A percentile compares a stretch with the other conserved stretches of the same genome.
Conservation (phyloP, 179 eudicot species). For the Silene vulgaris region DNA sequence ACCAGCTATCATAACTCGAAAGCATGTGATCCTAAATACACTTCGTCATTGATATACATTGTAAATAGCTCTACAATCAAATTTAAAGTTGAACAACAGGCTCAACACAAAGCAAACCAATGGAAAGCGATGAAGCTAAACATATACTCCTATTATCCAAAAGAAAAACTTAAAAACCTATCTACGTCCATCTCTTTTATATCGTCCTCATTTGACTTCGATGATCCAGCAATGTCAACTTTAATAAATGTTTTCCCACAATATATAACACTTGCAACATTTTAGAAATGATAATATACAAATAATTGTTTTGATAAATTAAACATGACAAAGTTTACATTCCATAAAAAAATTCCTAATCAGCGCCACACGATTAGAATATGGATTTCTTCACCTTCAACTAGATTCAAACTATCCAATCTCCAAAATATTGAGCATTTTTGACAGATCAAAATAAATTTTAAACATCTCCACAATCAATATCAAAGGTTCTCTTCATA, state of each 20-base stretch:
- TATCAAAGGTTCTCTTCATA: neutral
- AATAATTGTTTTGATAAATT: no score
- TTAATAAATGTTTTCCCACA: no score
- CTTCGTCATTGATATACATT: no score
- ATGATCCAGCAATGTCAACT: no score
- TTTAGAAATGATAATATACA: no score
- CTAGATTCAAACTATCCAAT: neutral
- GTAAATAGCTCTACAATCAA: neutral
- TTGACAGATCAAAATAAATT: neutral
- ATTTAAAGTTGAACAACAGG: neutral
- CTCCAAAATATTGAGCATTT: neutral
- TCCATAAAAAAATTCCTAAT: no score
- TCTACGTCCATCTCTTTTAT: no score
- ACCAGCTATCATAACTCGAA: neutral
- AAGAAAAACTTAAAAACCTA: no score
- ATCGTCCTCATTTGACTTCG: no score
- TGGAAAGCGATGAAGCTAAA: neutral
- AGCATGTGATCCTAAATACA: neutral
- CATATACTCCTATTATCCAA: neutral
- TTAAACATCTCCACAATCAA: neutral
- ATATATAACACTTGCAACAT: no score
- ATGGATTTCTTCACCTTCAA: neutral
- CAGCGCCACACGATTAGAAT: neutral
- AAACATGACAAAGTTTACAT: no score
- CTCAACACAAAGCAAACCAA: neutral